Conservation (phyloP, 2,329 filamentous ascomycete species). For the Byssoonygena ceratinophila region DNA sequence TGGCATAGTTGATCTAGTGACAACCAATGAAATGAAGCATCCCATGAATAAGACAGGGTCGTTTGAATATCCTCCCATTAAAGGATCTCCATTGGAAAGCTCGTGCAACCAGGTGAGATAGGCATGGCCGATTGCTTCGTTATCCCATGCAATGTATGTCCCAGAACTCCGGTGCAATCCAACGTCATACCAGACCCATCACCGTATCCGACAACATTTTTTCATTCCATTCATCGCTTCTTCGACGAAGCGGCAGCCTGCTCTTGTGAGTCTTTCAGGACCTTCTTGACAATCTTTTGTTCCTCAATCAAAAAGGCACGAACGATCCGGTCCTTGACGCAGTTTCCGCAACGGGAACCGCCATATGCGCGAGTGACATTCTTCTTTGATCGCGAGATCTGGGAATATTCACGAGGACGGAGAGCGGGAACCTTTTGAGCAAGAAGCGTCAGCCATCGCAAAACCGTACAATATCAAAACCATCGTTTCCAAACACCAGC, state of each 20-base stretch:
- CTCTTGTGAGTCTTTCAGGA: slow-evolving; percentile 94
- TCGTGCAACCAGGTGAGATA: slow-evolving; percentile 11
- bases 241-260: slow-evolving; percentile 34
- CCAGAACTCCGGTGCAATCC: slow-evolving; percentile 16
- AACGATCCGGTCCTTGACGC: slow-evolving; percentile 94
- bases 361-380: slow-evolving; percentile 97
- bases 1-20: slow-evolving; percentile 7
- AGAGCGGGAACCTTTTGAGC: slow-evolving; percentile 74
- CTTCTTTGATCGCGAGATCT: slow-evolving; percentile 98
- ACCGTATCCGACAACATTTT: neutral
- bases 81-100: slow-evolving; percentile 10
- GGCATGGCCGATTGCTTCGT: slow-evolving; percentile 7
- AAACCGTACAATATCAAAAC: neutral
- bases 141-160: slow-evolving; percentile 10
- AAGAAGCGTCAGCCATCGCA: slow-evolving; percentile 7
- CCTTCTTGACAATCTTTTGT: slow-evolving; percentile 99
- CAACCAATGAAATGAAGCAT: slow-evolving; percentile 9
- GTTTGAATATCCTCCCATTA: slow-evolving; percentile 8
- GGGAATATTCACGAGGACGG: slow-evolving; percentile 93
- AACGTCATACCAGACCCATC: slow-evolving; percentile 13
- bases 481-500: neutral
- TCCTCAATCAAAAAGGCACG: slow-evolving; percentile 99
- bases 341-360: slow-evolving; percentile 96
- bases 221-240: slow-evolving; percentile 33
- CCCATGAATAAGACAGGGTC: slow-evolving; percentile 5